Percentiles rank a stretch among this genome's conserved stretches.
These are phyloP conservation scores for Entomortierella chlamydospora DNA, from an alignment of 192 early-diverging fungal species.

Conservation along the genomic window DNA sequence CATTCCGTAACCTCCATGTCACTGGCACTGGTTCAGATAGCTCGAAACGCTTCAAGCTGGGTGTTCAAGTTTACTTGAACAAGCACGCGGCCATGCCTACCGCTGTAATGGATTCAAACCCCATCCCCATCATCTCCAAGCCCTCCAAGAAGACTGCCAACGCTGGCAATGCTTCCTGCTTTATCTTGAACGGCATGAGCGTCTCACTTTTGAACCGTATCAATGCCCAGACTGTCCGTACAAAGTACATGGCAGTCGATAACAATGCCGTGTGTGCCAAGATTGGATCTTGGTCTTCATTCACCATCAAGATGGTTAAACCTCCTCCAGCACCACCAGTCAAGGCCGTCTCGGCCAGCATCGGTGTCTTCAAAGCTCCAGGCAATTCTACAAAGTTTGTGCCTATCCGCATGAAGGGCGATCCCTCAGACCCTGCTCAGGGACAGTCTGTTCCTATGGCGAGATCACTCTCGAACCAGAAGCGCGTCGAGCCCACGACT, in stretches of 20 bases:
- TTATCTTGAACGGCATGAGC: constrained; percentile 80
- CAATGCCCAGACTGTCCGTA: constrained; percentile 91
- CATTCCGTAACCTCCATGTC: constrained; percentile 83
- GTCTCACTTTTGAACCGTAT: constrained; percentile 92
- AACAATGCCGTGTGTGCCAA: constrained; percentile 69
- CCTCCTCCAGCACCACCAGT: constrained; percentile 34
- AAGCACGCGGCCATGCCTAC: constrained; percentile 57
- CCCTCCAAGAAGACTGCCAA: constrained; percentile 93
- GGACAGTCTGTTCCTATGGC: constrained; percentile 16
- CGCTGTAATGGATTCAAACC: constrained; percentile 74
- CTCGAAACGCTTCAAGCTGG: constrained; percentile 81
- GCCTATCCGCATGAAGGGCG: constrained; percentile 54
- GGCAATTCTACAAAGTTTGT: constrained; percentile 53
- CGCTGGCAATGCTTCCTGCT: constrained; percentile 79
- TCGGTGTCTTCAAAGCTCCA: constrained; percentile 35
- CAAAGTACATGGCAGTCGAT: constrained; percentile 83
- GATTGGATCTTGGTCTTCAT: constrained; percentile 71
- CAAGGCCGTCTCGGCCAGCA: constrained; percentile 31
- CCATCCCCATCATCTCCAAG: constrained; percentile 92
- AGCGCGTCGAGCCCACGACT: not conserved
- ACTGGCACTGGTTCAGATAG: constrained; percentile 77
- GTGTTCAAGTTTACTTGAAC: constrained; percentile 69
- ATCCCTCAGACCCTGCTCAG: not conserved
- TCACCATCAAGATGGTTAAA: constrained; percentile 65
- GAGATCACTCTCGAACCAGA: constrained; percentile 16